phyloP scores from a whole-genome alignment of 2,329 filamentous ascomycete species.

The Fusarium buxicola region DNA sequence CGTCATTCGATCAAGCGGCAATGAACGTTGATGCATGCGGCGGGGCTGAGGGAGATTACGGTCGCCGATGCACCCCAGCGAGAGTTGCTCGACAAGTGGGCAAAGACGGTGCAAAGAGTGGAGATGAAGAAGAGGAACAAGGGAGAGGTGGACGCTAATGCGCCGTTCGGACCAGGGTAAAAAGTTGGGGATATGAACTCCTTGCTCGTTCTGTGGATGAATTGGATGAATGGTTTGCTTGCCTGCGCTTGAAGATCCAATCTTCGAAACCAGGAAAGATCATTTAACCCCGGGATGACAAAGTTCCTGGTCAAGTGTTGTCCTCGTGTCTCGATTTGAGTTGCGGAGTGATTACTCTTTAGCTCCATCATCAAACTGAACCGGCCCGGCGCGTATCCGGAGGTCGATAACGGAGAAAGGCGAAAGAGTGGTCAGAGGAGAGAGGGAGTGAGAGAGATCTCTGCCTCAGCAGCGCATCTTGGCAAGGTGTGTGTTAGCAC shows the following conservation, averaged over 20 bases:
- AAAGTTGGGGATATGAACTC: conserved; percentile 35
- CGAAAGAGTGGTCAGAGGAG: conserved; percentile 16
- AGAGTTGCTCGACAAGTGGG: not conserved
- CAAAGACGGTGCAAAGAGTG: conserved; percentile 1
- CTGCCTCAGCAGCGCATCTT: conserved; percentile 9
- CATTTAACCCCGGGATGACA: conserved; percentile 2
- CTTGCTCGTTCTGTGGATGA: conserved; percentile 11
- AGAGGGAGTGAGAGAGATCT: conserved; percentile 5
- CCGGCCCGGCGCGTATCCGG: conserved; percentile 2
- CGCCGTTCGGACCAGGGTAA: conserved; percentile 21
- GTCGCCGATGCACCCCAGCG: conserved; percentile 10
- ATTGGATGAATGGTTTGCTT: no score
- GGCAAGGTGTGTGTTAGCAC: conserved; percentile 4
- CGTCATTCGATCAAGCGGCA: conserved; percentile 31
- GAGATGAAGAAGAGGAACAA: conserved; percentile 9
- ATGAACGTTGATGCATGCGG: conserved; percentile 33
- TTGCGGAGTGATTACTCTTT: no score
- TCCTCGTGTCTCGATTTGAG: conserved; percentile 13
- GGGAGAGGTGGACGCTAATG: conserved; percentile 24
- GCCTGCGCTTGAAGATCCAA: not conserved
- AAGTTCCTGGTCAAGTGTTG: conserved; percentile 8
- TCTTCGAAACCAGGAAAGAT: conserved; percentile 12
- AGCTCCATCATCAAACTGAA: conserved; percentile 1
- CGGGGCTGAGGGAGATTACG: conserved; percentile 38
- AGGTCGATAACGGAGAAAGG: not conserved